Conservation (phyloP, 1,284 basidiomycete species). For the Sporisorium sorghi region DNA sequence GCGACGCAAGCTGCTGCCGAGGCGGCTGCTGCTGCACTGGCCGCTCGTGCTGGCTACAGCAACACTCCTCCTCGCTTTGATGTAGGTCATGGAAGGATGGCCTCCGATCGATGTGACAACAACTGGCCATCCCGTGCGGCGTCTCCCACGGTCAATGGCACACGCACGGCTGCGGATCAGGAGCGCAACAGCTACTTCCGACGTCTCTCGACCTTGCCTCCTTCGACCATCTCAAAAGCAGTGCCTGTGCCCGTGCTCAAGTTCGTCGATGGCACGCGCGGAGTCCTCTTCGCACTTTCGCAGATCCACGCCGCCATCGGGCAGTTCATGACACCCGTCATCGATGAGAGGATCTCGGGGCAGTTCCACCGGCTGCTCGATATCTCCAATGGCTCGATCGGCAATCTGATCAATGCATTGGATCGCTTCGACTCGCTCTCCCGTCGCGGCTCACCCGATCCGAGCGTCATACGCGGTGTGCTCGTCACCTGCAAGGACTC, state of each 20-base stretch:
- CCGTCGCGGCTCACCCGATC: conserved; percentile 78
- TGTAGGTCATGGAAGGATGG: conserved; percentile 38
- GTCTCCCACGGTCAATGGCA: conserved; percentile 70
- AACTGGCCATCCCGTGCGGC: conserved; percentile 39
- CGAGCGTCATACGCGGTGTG: conserved; percentile 79
- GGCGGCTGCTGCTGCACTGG: conserved; percentile 55
- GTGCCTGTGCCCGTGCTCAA: conserved; percentile 80
- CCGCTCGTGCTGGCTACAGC: conserved; percentile 39
- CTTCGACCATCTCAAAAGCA: conserved; percentile 76
- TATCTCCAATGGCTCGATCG: conserved; percentile 82
- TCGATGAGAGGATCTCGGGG: conserved; percentile 79
- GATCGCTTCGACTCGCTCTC: conserved; percentile 91
- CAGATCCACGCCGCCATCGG: conserved; percentile 91
- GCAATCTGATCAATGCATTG: conserved; percentile 84
- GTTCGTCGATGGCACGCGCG: conserved; percentile 87
- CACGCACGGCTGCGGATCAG: conserved; percentile 73
- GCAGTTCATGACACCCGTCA: conserved; percentile 86
- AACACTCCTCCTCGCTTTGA: conserved; percentile 43
- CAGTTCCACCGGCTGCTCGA: conserved; percentile 60
- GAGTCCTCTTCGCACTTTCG: conserved; percentile 89
- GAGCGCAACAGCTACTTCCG: conserved; percentile 91
- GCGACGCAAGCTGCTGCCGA: conserved; percentile 62
- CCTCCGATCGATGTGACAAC: conserved; percentile 28
- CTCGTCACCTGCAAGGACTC: conserved; percentile 87
- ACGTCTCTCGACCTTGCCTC: conserved; percentile 80